Conservation (phyloP, 371 early-diverging fungal genomes). For the Syncephalastrum monosporum region DNA sequence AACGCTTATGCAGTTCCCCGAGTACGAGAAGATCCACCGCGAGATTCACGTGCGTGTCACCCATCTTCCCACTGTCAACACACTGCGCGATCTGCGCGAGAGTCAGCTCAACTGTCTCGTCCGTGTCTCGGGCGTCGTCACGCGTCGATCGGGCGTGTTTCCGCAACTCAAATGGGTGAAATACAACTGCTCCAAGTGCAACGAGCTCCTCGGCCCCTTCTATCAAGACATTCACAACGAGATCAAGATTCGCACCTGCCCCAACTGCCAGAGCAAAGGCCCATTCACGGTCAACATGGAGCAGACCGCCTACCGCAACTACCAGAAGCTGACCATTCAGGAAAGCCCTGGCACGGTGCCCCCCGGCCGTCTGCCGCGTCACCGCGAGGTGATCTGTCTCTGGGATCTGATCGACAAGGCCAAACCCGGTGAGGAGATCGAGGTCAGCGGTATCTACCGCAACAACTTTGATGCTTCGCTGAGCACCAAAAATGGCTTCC, state of each 20-base stretch:
- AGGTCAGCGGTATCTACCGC: slow-evolving; percentile 97
- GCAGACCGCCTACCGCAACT: slow-evolving; percentile 97
- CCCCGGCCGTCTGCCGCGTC: slow-evolving; percentile 96
- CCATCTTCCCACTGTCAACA: slow-evolving; percentile 84
- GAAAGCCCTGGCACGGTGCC: slow-evolving; percentile 99
- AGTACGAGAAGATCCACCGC: slow-evolving; percentile 89
- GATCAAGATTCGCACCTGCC: slow-evolving; percentile 87
- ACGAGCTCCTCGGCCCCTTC: slow-evolving; percentile 93
- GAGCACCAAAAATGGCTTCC: slow-evolving; percentile 96
- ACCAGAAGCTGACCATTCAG: slow-evolving; percentile 97
- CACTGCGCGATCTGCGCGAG: slow-evolving; percentile 92
- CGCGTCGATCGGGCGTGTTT: slow-evolving; percentile 94
- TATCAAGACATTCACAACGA: slow-evolving; percentile 89
- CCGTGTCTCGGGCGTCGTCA: slow-evolving; percentile 95
- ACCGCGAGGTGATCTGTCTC: slow-evolving; percentile 92
- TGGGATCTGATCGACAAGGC: slow-evolving; percentile 98
- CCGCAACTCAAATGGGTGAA: slow-evolving; percentile 98
- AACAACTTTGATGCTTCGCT: slow-evolving; percentile 93
- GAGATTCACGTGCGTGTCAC: slow-evolving; percentile 96
- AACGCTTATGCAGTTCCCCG: slow-evolving; percentile 85
- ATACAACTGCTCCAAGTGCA: slow-evolving; percentile 97
- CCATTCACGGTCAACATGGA: slow-evolving; percentile 92
- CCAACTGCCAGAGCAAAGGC: slow-evolving; percentile 93
- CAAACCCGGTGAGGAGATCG: slow-evolving; percentile 97
- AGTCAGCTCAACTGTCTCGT: slow-evolving; percentile 93